Evolutionary conservation across 331 rosid genomes (phyloP).

Genomic region (Quercus lobata): DNA sequence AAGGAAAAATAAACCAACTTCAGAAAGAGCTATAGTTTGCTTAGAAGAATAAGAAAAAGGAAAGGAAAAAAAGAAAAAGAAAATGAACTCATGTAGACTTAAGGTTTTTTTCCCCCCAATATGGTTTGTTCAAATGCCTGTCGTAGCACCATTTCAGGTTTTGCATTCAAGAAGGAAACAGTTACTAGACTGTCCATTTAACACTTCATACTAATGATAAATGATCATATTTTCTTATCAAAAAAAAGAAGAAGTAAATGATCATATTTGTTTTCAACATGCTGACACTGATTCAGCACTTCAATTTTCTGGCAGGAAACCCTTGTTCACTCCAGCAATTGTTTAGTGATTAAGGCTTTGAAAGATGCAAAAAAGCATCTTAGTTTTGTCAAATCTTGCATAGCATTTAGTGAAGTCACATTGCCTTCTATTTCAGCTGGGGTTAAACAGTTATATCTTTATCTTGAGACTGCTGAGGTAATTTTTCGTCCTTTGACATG

Average conservation of each 20-base stretch:
- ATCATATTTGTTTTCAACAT: neutral
- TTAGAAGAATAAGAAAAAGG: neutral
- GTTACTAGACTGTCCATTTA: neutral
- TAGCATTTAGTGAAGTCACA: slow-evolving; percentile 86
- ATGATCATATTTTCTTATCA: neutral
- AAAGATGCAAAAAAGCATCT: slow-evolving; percentile 39
- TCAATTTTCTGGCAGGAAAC: slow-evolving; percentile 65
- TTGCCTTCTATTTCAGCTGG: slow-evolving; percentile 69
- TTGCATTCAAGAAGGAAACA: neutral
- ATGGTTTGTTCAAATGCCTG: neutral
- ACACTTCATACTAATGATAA: neutral
- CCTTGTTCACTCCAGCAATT: slow-evolving; percentile 81
- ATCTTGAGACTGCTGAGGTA: slow-evolving; percentile 98
- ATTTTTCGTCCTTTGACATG: slow-evolving; percentile 9
- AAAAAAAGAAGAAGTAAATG: too few relatives aligned
- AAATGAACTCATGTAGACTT: neutral
- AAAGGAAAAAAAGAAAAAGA: neutral
- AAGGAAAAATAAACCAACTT: neutral
- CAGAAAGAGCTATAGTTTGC: neutral
- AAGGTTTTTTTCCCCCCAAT: neutral
- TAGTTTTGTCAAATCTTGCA: slow-evolving; percentile 70
- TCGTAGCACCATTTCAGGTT: neutral
- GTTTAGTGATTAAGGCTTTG: slow-evolving; percentile 66
- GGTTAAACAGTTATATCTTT: slow-evolving; percentile 68
- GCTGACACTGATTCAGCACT: slow-evolving; percentile 21